phyloP scores from a whole-genome alignment of 148 eudicot species.

The Vaccinium macrocarpon region DNA sequence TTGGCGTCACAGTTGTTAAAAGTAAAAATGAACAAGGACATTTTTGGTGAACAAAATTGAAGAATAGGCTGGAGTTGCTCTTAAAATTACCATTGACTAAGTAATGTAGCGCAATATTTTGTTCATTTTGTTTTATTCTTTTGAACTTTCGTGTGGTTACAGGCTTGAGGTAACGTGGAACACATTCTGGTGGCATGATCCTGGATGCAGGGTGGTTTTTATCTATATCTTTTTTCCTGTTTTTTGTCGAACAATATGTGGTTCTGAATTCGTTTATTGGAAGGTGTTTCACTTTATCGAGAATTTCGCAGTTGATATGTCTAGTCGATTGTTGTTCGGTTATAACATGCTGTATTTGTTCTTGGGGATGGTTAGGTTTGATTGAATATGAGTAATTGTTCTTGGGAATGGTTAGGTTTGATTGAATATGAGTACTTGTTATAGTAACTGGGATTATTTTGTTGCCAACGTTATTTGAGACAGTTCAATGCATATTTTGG shows the following conservation, averaged over 20 bases:
- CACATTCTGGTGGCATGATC: conserved; percentile 2
- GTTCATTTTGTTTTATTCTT: not conserved
- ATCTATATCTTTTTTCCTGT: conserved; percentile 10
- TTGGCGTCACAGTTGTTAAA: not conserved
- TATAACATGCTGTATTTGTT: not conserved
- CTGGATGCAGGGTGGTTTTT: conserved; percentile 21
- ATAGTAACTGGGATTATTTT: not conserved
- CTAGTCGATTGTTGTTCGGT: conserved; percentile 12
- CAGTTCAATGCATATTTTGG: not conserved
- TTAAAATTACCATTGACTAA: not conserved
- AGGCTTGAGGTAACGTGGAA: conserved; percentile 21
- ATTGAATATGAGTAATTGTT: conserved; percentile 17
- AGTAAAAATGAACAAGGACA: not conserved
- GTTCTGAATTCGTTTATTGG: conserved; percentile 11
- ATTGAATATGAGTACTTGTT: conserved; percentile 15
- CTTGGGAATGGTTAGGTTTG: conserved; percentile 14
- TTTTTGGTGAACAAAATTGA: not conserved
- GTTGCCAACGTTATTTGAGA: not conserved
- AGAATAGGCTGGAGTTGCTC: not conserved
- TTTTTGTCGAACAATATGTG: not conserved
- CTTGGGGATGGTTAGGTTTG: conserved; percentile 14
- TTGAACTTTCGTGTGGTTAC: not conserved
- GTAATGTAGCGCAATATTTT: not conserved
- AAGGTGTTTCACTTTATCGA: conserved; percentile 8
- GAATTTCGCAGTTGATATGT: conserved; percentile 17